These are phyloP conservation scores for Akanthomyces muscarius DNA, from an alignment of 2,329 filamentous ascomycete species.

Conservation along the genomic window DNA sequence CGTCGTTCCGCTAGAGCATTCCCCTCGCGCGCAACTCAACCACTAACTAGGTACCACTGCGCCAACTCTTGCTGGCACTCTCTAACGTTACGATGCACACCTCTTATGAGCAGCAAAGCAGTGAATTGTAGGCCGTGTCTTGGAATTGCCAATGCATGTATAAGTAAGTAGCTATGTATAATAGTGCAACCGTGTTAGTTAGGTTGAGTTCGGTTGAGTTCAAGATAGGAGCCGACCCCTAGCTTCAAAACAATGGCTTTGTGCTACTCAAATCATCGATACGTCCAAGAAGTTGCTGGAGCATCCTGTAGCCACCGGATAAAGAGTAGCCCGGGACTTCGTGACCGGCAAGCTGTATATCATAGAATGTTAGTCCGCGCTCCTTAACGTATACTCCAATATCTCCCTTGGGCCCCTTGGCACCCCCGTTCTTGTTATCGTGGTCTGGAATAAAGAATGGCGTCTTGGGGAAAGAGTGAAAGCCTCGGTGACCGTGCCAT, in stretches of 20 bases:
- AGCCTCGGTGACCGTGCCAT: conserved; percentile 62
- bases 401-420: conserved; percentile 12
- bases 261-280: conserved; percentile 17
- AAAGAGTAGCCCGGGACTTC: conserved; percentile 20
- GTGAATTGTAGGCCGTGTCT: too few species aligned
- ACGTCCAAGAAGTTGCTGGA: conserved; percentile 19
- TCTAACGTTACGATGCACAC: too few species aligned
- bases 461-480: conserved; percentile 45
- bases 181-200: too few species aligned
- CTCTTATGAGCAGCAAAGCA: too few species aligned
- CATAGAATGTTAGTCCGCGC: conserved; percentile 21
- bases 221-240: too few species aligned
- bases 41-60: too few species aligned
- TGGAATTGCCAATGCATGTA: too few species aligned
- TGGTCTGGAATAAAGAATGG: conserved; percentile 19
- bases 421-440: conserved; percentile 29
- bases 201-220: too few species aligned
- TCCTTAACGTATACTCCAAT: conserved; percentile 20
- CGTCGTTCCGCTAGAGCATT: too few species aligned
- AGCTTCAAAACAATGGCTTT: conserved; percentile 1
- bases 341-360: conserved; percentile 20
- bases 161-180: too few species aligned
- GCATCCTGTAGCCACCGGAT: conserved; percentile 19
- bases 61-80: too few species aligned
- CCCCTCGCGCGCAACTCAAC: too few species aligned